Conservation (phyloP, 2,329 filamentous ascomycete genomes). For the Monosporascus ibericus region DNA sequence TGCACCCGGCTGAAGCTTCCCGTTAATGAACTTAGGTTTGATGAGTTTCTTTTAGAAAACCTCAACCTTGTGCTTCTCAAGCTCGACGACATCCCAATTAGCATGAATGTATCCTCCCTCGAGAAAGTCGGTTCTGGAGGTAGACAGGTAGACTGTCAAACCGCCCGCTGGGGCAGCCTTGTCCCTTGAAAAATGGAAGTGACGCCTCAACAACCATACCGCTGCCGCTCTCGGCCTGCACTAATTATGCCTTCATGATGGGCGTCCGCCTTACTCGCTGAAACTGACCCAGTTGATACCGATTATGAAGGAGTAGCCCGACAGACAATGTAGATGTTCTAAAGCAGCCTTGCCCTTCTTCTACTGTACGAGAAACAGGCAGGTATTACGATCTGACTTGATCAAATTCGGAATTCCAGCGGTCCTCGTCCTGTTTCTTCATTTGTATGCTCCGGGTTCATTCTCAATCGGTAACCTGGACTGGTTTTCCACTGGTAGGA, state of each 20-base stretch:
- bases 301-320: no score
- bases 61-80: constrained; percentile 20
- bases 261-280: no score
- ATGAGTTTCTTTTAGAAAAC: constrained; percentile 20
- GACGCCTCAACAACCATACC: constrained; percentile 12
- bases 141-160: constrained; percentile 23
- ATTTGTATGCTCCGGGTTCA: no score
- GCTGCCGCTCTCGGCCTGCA: constrained; percentile 13
- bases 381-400: no score
- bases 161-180: constrained; percentile 24
- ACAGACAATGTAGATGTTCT: no score
- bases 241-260: constrained; percentile 1
- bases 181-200: constrained; percentile 25
- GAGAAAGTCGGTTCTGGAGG: constrained; percentile 26
- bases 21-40: background rate
- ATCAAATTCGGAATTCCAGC: no score
- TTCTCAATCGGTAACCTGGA: no score
- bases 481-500: no score
- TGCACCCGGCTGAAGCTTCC: background rate
- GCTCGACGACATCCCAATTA: constrained; percentile 31
- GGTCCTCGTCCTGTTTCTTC: no score
- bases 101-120: constrained; percentile 25
- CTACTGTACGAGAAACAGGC: no score
- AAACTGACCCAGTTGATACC: no score
- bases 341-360: no score